Evolutionary conservation across 2,329 filamentous ascomycete genomes (phyloP).

Genomic region (Talaromyces sp.): DNA sequence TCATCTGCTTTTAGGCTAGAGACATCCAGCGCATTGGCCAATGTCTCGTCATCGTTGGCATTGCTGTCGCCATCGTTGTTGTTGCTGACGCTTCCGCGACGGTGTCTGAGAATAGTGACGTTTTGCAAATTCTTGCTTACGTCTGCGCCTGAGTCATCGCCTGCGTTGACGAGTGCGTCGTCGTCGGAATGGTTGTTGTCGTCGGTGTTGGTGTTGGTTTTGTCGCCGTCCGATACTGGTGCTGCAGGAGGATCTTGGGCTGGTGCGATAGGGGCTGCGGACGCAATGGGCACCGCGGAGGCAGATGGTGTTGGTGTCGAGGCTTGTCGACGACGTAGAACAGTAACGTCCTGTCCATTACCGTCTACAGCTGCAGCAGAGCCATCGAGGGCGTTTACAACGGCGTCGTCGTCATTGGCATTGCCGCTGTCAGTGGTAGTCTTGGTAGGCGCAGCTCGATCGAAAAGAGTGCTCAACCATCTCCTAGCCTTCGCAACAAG

Average conservation of each 20-base stretch:
- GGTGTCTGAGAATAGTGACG: not conserved
- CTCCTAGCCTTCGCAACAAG: not conserved
- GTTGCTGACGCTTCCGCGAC: not conserved
- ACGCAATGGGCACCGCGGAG: not conserved
- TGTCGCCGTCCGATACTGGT: not conserved
- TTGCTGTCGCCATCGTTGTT: not conserved
- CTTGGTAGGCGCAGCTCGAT: not conserved
- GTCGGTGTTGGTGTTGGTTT: not conserved
- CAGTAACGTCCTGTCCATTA: not conserved
- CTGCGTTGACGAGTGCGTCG: not conserved
- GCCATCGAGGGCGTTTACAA: not conserved
- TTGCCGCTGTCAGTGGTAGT: not conserved
- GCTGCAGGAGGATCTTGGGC: not conserved
- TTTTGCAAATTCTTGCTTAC: not conserved
- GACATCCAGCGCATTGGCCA: not conserved
- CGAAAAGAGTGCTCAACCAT: not conserved
- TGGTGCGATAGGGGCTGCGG: not conserved
- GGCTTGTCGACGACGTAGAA: not conserved
- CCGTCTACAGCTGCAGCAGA: not conserved
- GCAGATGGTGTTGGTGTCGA: not conserved
- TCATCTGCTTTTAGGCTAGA: not conserved
- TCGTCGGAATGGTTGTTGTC: not conserved
- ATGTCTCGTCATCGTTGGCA: not conserved
- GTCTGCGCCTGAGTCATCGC: not conserved
- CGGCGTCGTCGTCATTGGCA: not conserved